Evolutionary conservation across 2,329 filamentous ascomycete genomes (phyloP), one percentile per base, ranked within the genome.

Genomic region (Cercospora zeae-maydis): DNA sequence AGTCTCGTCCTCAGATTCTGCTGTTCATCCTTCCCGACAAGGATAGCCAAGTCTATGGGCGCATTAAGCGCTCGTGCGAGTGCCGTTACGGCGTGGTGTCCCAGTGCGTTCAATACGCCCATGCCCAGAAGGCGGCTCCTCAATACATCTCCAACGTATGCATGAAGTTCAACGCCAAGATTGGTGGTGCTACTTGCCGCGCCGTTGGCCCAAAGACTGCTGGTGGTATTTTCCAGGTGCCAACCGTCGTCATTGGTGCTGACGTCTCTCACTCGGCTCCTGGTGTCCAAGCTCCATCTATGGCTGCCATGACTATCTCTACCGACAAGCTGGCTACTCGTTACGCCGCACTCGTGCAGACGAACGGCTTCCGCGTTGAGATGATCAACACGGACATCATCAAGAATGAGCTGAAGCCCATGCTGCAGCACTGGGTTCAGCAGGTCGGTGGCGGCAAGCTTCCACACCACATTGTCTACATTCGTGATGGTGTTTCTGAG

Each of bases 101-200:
- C 0, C 95, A 98, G 74, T 89, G 93, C 66, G 74, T 98, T n/a
- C 88, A 92, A 67, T 80, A 82, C 2, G 78, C 79, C 0, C 89
- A 96, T 63, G 90, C 93, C 0, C 70, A 79, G 37, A 89, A 88
- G 74, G 85, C 84, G 14, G 86, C 89, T 21, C 83, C 83, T 0
- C 95, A 99, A 71, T 98, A 98, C 77, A 89, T 91, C 71, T 95
- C 91, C 0, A 99, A 99, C 66, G 92, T 99, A 0, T 85, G 87
- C 67, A 95, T 99, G 91, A 99, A 99, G 80, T 87, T 99, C 68
- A 98, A 99, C 71, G 90, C 91, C 3, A 99, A 99, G 80, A 84
- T 99, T 2, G 95, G 95, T 13, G 95, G 95, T 5, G 84, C 86
- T 0, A 97, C 92, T 0, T 87, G 78, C 64, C 76, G 80, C 56